Percentiles rank a stretch among this genome's conserved stretches.
Conservation (phyloP, 176 grass and related monocot genomes). For the Cymbopogon citratus region DNA sequence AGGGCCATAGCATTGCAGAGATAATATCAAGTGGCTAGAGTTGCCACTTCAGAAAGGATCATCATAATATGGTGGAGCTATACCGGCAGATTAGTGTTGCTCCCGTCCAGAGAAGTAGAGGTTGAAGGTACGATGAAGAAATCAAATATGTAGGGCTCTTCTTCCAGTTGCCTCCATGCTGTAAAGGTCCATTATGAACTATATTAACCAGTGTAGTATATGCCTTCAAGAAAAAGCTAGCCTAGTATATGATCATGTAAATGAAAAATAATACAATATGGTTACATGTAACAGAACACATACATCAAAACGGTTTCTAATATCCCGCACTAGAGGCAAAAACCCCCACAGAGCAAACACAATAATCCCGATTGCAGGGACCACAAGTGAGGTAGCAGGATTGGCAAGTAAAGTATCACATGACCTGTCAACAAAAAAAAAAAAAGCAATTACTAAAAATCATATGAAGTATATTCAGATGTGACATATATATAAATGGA, state of each 20-base stretch:
- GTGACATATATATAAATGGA: neutral
- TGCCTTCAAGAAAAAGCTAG: neutral
- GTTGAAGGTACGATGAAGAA: constrained; percentile 85
- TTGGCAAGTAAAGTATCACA: constrained; percentile 55
- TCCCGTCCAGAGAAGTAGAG: constrained; percentile 89
- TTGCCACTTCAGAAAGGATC: neutral
- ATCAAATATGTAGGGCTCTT: constrained; percentile 80
- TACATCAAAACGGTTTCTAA: constrained; percentile 83
- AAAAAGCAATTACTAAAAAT: constrained; percentile 13
- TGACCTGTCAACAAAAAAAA: constrained; percentile 48
- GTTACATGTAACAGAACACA: constrained; percentile 23
- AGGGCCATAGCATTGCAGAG: neutral
- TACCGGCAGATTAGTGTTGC: constrained; percentile 88
- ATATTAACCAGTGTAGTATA: constrained; percentile 1
- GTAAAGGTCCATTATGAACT: constrained; percentile 36
- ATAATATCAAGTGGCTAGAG: constrained; percentile 21
- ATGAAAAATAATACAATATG: neutral
- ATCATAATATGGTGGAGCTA: neutral
- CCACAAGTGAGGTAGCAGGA: constrained; percentile 54
- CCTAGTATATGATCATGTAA: constrained; percentile 1
- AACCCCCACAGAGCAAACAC: constrained; percentile 84
- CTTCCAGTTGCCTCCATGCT: constrained; percentile 90
- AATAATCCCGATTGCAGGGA: constrained; percentile 81
- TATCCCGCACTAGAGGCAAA: constrained; percentile 61
- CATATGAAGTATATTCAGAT: neutral